These are phyloP conservation scores for Telopea speciosissima DNA, from an alignment of 177 flowering plant genomes.

Conservation along the genomic window DNA sequence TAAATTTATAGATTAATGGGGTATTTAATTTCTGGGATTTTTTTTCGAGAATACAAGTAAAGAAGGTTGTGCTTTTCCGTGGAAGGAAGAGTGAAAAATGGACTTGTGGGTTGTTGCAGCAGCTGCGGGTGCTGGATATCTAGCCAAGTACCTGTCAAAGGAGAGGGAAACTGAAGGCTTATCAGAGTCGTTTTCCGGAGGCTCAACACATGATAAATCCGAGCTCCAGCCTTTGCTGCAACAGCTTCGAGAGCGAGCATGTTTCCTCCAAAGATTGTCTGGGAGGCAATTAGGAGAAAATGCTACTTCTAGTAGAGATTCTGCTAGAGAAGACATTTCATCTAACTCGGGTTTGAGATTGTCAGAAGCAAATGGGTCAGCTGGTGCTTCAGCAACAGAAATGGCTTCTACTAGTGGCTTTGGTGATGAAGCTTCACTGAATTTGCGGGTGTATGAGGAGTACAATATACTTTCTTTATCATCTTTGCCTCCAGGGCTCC, in stretches of 20 bases:
- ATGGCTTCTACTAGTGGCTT: conserved; percentile 21
- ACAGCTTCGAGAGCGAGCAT: conserved; percentile 14
- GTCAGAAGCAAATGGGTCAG: conserved; percentile 7
- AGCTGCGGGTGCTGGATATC: conserved; percentile 64
- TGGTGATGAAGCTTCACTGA: conserved; percentile 15
- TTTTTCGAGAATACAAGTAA: conserved; percentile 9
- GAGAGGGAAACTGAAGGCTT: conserved; percentile 27
- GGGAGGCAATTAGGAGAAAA: conserved; percentile 15
- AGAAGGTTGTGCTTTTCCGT: conserved; percentile 12
- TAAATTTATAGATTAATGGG: conserved; percentile 12
- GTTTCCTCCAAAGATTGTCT: conserved; percentile 17
- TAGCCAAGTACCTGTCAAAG: conserved; percentile 36
- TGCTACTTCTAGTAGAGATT: conserved; percentile 15
- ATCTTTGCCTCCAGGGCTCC: conserved; percentile 18
- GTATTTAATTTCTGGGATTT: conserved; percentile 3
- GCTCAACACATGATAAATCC: conserved; percentile 17
- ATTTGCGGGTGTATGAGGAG: conserved; percentile 11
- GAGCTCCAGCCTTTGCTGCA: conserved; percentile 20
- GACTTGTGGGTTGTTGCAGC: conserved; percentile 75
- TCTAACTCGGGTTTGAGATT: conserved; percentile 11
- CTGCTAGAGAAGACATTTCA: conserved; percentile 11
- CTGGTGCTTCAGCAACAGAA: conserved; percentile 15
- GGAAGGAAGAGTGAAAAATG: conserved; percentile 32
- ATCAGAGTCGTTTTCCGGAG: conserved; percentile 19
- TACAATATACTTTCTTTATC: conserved; percentile 18